Evolutionary conservation across 805 yeast species (phyloP).

Genomic region (Cyberlindnera japonica): DNA sequence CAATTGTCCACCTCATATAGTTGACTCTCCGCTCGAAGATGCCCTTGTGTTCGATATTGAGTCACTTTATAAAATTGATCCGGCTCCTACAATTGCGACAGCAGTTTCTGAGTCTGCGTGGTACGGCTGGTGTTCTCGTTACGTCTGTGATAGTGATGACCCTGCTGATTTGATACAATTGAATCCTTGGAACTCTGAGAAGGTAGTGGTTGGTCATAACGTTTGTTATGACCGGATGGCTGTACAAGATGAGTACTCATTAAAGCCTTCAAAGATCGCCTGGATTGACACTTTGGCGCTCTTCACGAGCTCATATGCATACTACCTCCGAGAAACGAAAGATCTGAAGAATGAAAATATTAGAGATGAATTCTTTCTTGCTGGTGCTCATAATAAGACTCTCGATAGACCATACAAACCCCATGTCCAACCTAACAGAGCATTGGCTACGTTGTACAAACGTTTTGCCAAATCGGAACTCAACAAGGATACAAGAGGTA

Average conservation of each 20-base stretch:
- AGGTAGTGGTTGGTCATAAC: slow-evolving; percentile 78
- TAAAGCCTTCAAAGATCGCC: slow-evolving; percentile 55
- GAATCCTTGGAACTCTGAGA: slow-evolving; percentile 41
- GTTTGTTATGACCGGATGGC: slow-evolving; percentile 83
- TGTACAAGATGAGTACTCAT: slow-evolving; percentile 74
- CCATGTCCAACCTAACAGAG: not conserved
- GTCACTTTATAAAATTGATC: slow-evolving; percentile 10
- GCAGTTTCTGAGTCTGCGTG: slow-evolving; percentile 76
- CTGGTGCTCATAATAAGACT: not conserved
- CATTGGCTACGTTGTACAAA: slow-evolving; percentile 14
- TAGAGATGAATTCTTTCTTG: slow-evolving; percentile 4
- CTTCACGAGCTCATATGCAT: slow-evolving; percentile 30
- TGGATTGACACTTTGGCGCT: slow-evolving; percentile 85
- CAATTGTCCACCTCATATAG: slow-evolving; percentile 3
- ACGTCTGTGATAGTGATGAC: slow-evolving; percentile 47
- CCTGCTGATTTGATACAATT: slow-evolving; percentile 50
- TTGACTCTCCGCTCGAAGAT: slow-evolving; percentile 6
- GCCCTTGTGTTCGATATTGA: slow-evolving; percentile 11
- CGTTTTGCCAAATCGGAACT: slow-evolving; percentile 43
- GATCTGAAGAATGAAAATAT: not conserved
- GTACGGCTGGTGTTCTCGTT: slow-evolving; percentile 93
- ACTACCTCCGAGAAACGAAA: not conserved
- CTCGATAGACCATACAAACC: not conserved
- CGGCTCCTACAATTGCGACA: slow-evolving; percentile 70
- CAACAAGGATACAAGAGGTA: slow-evolving; percentile 62